Percentiles rank a stretch among this genome's conserved stretches.
Evolutionary conservation across 106 monocot species (phyloP).

Genomic region (Acorus gramineus): DNA sequence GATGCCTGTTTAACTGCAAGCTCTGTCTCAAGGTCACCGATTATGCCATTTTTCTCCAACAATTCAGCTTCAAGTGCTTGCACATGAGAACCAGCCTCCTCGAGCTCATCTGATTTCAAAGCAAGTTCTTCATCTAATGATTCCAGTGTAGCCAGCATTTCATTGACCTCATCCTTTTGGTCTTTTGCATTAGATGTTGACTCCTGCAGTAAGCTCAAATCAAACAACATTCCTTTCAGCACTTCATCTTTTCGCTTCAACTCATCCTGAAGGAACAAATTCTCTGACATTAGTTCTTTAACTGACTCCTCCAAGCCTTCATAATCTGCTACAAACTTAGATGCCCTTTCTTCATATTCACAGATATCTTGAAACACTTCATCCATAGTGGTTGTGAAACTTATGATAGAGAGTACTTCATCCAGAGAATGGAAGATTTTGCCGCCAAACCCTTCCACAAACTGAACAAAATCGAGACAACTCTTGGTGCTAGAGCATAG

Average conservation of each 20-base stretch:
- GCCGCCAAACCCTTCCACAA: neutral
- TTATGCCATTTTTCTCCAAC: constrained; percentile 24
- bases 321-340: constrained; percentile 29
- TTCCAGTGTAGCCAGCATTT: constrained; percentile 20
- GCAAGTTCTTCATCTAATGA: constrained; percentile 29
- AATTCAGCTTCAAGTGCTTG: constrained; percentile 27
- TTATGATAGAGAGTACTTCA: constrained; percentile 4
- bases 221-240: constrained; percentile 36
- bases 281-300: constrained; percentile 24
- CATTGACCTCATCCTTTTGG: constrained; percentile 25
- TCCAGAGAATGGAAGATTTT: constrained; percentile 16
- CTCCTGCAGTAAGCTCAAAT: constrained; percentile 50
- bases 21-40: constrained; percentile 25
- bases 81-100: constrained; percentile 10
- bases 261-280: constrained; percentile 37
- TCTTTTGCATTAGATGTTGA: constrained; percentile 38
- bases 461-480: constrained; percentile 12
- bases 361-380: constrained; percentile 20
- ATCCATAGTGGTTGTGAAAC: constrained; percentile 1
- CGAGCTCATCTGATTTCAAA: constrained; percentile 24
- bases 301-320: constrained; percentile 29
- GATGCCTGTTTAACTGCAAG: constrained; percentile 23
- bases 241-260: constrained; percentile 45
- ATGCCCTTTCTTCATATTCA: constrained; percentile 20
- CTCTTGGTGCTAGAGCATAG: constrained; percentile 4